phyloP scores from a whole-genome alignment of 805 yeast species.

The Starmerella floricola region DNA sequence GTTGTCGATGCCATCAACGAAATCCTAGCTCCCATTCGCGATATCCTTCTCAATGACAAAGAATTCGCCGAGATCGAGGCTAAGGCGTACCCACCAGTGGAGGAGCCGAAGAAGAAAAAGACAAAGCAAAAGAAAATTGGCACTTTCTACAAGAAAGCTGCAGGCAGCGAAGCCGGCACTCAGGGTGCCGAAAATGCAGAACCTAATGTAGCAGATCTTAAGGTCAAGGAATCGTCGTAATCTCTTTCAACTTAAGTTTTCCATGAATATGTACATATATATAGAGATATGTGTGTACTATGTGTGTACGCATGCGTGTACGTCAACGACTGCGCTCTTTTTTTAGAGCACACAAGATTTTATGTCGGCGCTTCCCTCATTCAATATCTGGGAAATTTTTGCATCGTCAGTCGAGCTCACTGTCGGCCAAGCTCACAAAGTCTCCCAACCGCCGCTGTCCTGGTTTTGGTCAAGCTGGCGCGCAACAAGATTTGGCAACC shows the following conservation, averaged over 20 bases:
- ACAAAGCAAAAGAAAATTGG: conserved; percentile 70
- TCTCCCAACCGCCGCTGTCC: conserved; percentile 95
- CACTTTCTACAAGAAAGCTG: conserved; percentile 40
- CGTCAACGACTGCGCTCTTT: no score
- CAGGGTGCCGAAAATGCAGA: no score
- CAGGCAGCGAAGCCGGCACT: neutral
- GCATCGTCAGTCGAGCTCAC: no score
- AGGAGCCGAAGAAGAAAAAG: conserved; percentile 46
- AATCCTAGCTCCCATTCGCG: conserved; percentile 73
- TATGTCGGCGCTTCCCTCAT: no score
- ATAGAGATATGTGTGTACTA: neutral
- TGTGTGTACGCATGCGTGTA: no score
- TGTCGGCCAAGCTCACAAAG: conserved; percentile 34
- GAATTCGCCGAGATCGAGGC: conserved; percentile 66
- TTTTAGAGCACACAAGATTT: no score
- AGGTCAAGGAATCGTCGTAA: conserved; percentile 5
- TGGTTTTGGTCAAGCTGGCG: conserved; percentile 64
- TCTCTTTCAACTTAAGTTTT: neutral
- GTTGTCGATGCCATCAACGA: conserved; percentile 73
- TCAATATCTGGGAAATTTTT: no score
- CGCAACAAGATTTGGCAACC: conserved; percentile 62
- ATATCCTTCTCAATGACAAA: conserved; percentile 44
- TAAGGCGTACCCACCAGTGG: conserved; percentile 76
- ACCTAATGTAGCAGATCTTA: conserved; percentile 14
- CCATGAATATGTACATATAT: neutral